These are phyloP conservation scores for Kluyveromyces aestuarii DNA, from an alignment of 805 yeast genomes.

Conservation along the genomic window DNA sequence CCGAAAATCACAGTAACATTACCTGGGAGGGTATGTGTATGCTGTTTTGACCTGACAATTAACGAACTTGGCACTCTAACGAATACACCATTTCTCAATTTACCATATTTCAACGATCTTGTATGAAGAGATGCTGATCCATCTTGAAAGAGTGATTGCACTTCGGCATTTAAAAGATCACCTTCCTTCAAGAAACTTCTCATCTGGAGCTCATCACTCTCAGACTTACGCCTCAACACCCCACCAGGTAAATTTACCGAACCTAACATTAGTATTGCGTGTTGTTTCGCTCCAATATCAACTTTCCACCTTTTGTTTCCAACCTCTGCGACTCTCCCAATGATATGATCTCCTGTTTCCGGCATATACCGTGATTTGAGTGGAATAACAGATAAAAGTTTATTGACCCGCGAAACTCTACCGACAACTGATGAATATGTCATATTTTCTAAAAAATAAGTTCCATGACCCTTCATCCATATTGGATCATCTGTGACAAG, in stretches of 20 bases:
- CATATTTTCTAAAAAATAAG: slow-evolving; percentile 63
- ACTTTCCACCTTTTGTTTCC: slow-evolving; percentile 95
- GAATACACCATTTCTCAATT: slow-evolving; percentile 83
- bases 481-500: slow-evolving; percentile 88
- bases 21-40: slow-evolving; percentile 87
- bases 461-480: slow-evolving; percentile 99
- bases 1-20: slow-evolving; percentile 85
- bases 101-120: slow-evolving; percentile 90
- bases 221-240: slow-evolving; percentile 84
- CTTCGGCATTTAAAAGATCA: slow-evolving; percentile 90
- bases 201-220: slow-evolving; percentile 95
- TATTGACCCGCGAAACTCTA: slow-evolving; percentile 73
- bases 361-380: slow-evolving; percentile 83
- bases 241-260: slow-evolving; percentile 98
- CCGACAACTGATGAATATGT: slow-evolving; percentile 94
- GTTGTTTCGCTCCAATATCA: slow-evolving; percentile 90
- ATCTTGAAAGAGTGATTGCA: slow-evolving; percentile 78
- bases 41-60: slow-evolving; percentile 78
- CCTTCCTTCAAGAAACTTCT: slow-evolving; percentile 90
- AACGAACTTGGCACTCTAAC: slow-evolving; percentile 74
- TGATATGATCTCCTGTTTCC: slow-evolving; percentile 92
- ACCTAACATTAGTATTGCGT: slow-evolving; percentile 87
- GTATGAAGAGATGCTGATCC: slow-evolving; percentile 94
- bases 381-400: slow-evolving; percentile 77
- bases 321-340: slow-evolving; percentile 91